Evolutionary conservation across 2,329 filamentous ascomycete species (phyloP).

Genomic region (Alternaria panax): DNA sequence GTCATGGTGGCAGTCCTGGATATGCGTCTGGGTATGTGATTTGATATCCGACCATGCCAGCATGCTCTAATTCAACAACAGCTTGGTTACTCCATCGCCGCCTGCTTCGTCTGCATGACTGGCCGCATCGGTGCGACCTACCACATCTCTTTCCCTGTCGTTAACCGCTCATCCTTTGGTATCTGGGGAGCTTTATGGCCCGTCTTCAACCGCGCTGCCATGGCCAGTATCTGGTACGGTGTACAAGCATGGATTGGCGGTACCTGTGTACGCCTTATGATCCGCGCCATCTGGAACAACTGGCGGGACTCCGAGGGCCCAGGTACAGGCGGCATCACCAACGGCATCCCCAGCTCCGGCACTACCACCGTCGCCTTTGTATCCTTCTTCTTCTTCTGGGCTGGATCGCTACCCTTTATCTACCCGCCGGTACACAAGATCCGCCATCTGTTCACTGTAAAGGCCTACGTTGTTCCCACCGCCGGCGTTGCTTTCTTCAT

Average conservation of each 20-base stretch:
- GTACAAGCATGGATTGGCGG: conserved; percentile 85
- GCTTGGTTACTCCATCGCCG: conserved; percentile 80
- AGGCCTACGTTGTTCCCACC: conserved; percentile 81
- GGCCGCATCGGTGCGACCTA: conserved; percentile 86
- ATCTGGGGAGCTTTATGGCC: conserved; percentile 92
- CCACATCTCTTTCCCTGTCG: conserved; percentile 88
- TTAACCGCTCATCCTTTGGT: conserved; percentile 79
- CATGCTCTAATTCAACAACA: conserved; percentile 14
- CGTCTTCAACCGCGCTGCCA: conserved; percentile 85
- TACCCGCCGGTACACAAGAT: conserved; percentile 91
- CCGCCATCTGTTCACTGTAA: conserved; percentile 88
- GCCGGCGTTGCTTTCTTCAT: conserved; percentile 88
- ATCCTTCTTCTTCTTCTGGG: conserved; percentile 89
- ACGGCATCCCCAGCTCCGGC: conserved; percentile 72
- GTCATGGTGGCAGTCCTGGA: conserved; percentile 84
- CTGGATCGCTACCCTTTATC: conserved; percentile 79
- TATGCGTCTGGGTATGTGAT: conserved; percentile 71
- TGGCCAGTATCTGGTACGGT: conserved; percentile 88
- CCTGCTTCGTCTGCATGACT: conserved; percentile 72
- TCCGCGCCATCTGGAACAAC: conserved; percentile 79
- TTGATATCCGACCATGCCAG: neutral
- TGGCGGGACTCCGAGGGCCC: conserved; percentile 58
- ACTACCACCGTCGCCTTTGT: conserved; percentile 78
- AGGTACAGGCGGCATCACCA: conserved; percentile 61
- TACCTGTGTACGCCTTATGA: conserved; percentile 87